Percentiles rank a stretch among this genome's conserved stretches.
Conservation (phyloP, 2,329 filamentous ascomycete genomes). For the Thielaviopsis euricoi region DNA sequence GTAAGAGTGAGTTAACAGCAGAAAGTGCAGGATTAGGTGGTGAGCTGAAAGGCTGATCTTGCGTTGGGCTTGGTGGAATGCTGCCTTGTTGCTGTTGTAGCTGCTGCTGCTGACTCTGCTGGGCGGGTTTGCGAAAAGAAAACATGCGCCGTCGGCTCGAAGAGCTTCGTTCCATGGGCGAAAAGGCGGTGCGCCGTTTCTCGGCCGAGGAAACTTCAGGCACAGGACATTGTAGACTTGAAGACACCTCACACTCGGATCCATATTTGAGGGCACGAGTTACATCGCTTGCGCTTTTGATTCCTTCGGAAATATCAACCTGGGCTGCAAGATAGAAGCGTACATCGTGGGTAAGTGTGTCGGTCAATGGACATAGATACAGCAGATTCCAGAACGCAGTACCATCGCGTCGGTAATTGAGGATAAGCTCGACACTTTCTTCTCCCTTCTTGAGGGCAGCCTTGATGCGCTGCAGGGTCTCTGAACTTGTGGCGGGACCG, state of each 20-base stretch:
- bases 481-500: conserved; percentile 27
- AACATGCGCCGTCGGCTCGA: background rate
- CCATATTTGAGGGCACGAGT: conserved; percentile 29
- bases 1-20: conserved; percentile 17
- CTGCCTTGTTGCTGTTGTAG: background rate
- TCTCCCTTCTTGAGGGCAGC: conserved; percentile 24
- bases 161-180: background rate
- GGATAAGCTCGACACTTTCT: conserved; percentile 31
- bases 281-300: conserved; percentile 33
- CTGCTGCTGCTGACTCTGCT: too few relatives aligned
- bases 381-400: conserved; percentile 41
- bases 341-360: conserved; percentile 26
- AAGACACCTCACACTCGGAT: background rate
- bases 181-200: background rate
- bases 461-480: conserved; percentile 25
- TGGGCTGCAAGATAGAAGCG: conserved; percentile 39
- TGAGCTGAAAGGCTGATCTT: background rate
- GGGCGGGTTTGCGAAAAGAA: background rate
- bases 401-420: conserved; percentile 35
- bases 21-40: background rate
- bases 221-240: background rate
- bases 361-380: conserved; percentile 34
- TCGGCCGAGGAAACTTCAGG: background rate
- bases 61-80: background rate
- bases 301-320: conserved; percentile 38